These are phyloP conservation scores for Kingdonia uniflora DNA, from an alignment of 164 flowering plant species.

Conservation along the genomic window DNA sequence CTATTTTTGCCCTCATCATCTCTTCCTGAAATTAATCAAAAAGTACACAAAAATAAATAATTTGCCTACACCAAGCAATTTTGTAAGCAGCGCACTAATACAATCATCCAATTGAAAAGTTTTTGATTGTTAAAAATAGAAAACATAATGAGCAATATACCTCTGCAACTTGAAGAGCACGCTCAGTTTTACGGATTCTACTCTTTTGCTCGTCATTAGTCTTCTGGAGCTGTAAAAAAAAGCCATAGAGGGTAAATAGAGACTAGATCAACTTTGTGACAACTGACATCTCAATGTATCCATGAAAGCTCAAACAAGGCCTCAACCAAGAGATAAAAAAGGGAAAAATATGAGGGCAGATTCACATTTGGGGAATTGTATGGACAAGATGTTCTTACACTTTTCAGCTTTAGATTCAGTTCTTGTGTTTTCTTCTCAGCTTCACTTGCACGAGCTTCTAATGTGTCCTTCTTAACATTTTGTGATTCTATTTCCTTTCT, in stretches of 20 bases:
- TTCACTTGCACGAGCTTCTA: conserved; percentile 36
- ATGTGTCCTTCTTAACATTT: conserved; percentile 32
- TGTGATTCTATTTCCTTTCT: conserved; percentile 44
- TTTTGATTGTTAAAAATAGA: too few species aligned
- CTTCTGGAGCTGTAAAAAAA: conserved; percentile 49
- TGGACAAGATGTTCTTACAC: conserved; percentile 28
- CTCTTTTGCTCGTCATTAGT: conserved; percentile 57
- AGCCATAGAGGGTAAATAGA: background rate
- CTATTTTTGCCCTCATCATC: conserved; percentile 58
- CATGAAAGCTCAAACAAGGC: background rate
- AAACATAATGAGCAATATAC: conserved; percentile 32
- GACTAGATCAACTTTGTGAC: too few species aligned
- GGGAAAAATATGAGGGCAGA: background rate
- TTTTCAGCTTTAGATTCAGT: conserved; percentile 38
- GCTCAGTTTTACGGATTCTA: conserved; percentile 66
- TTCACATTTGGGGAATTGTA: background rate
- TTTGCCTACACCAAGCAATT: background rate
- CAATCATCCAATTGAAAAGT: too few species aligned
- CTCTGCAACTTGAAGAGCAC: conserved; percentile 84
- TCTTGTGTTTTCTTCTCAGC: conserved; percentile 46
- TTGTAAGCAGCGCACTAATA: background rate
- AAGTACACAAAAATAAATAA: background rate
- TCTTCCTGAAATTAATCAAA: conserved; percentile 43
- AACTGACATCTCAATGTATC: too few species aligned
- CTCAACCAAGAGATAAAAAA: background rate